phyloP scores from a whole-genome alignment of 495 filamentous ascomycete genomes.

The Lasiosphaeria ovina region DNA sequence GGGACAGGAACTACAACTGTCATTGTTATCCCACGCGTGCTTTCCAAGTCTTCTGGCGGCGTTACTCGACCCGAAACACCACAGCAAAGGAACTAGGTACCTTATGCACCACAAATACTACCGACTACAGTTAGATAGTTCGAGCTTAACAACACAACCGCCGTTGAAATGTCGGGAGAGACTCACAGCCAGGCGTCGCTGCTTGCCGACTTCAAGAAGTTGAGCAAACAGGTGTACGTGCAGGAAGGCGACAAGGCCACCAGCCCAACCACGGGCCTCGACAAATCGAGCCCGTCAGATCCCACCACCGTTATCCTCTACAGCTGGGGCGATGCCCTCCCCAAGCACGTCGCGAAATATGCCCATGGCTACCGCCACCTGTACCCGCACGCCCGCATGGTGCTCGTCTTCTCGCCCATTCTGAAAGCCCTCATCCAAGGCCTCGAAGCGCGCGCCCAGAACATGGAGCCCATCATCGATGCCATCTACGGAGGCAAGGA shows the following conservation, averaged over 20 bases:
- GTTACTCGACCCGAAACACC: neutral
- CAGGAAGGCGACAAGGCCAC: slow-evolving; percentile 19
- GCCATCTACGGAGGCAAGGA: slow-evolving; percentile 1
- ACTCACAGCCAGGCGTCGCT: neutral
- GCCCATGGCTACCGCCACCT: slow-evolving; percentile 51
- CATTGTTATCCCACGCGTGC: no score
- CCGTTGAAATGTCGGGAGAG: neutral
- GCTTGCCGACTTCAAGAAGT: slow-evolving; percentile 36
- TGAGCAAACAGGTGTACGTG: slow-evolving; percentile 40
- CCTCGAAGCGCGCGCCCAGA: slow-evolving; percentile 40
- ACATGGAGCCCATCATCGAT: slow-evolving; percentile 35
- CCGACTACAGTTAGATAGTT: no score
- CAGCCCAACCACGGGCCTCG: slow-evolving; percentile 5
- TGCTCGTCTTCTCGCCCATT: slow-evolving; percentile 51
- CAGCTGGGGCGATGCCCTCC: slow-evolving; percentile 55
- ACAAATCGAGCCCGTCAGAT: slow-evolving; percentile 19
- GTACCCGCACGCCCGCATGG: slow-evolving; percentile 43
- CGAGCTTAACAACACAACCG: neutral
- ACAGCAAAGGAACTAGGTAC: neutral
- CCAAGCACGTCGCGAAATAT: slow-evolving; percentile 55
- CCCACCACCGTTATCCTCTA: slow-evolving; percentile 46
- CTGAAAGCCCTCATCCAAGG: slow-evolving; percentile 42
- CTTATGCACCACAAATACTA: neutral
- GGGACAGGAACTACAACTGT: no score
- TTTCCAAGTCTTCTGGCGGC: no score